Evolutionary conservation across 768 basidiomycete genomes (phyloP), one percentile per base, ranked within the genome.

Genomic region (Podaxis sp.): DNA sequence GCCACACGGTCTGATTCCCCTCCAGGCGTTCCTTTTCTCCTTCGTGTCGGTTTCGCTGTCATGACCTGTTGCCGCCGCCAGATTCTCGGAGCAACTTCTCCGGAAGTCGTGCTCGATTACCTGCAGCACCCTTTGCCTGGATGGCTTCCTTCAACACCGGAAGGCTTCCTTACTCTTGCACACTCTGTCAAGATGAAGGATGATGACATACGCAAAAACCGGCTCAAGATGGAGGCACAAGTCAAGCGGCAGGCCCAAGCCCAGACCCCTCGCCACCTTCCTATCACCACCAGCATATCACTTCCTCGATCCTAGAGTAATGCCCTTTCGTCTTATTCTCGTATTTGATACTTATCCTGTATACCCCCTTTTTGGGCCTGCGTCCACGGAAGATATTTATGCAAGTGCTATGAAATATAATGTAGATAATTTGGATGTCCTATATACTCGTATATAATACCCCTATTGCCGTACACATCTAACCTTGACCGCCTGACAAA

Each of bases 191-290:
- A 89, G 71, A 73, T 93, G 63, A 93, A 89, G 69, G 92, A 93
- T 66, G 91, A 92, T 62, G 90, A 93, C 63, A 65, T 93, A 15
- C 82, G 85, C 28, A 93, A 92, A 69, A 88, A 89, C 67, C 84
- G 91, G 2, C 69, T 81, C 36, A 92, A 92, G 70, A 84, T 92
- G 78, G 88, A 90, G 67, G 84, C 84, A n/a, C 86, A 88, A 64
- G 79, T 86, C 36, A 90, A 88, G 68, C 79, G 84, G 44, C 86
- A 88, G 68, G 79, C 78, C 6, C 81, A 81, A 65, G 79, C 79
- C 6, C 80, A 80, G 65, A 66, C 64, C 4, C 77, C 76, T 1
- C 76, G 76, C 15, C 61, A 63, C 39, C 28, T 63, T 11, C 61
- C 61, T 24, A 42, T 57, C 17, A 52, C 44, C 3, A 63, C 36